These are phyloP conservation scores for Talaromyces ruber DNA, from an alignment of 495 filamentous ascomycete species.

Conservation along the genomic window DNA sequence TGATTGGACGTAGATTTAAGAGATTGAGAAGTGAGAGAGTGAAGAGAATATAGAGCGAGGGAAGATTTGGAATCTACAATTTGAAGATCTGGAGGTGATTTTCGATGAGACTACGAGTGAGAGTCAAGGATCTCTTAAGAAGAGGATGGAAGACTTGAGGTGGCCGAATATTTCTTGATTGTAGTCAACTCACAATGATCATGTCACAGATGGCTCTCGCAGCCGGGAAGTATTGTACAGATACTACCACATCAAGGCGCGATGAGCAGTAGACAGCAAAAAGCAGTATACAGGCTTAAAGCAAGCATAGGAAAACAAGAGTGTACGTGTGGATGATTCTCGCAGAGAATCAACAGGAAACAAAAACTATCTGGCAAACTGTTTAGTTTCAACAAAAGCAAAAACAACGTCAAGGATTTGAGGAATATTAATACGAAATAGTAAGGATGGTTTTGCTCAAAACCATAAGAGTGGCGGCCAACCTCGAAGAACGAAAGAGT, in stretches of 20 bases:
- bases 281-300: slow-evolving; percentile 11
- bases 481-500: slow-evolving; percentile 35
- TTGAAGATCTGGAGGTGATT: no score
- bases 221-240: slow-evolving; percentile 8
- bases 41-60: neutral
- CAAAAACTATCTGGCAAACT: slow-evolving; percentile 14
- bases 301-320: slow-evolving; percentile 8
- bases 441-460: slow-evolving; percentile 16
- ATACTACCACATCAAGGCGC: slow-evolving; percentile 11
- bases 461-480: slow-evolving; percentile 30
- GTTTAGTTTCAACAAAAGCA: slow-evolving; percentile 6
- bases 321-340: slow-evolving; percentile 3
- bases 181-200: slow-evolving; percentile 24
- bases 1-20: neutral
- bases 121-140: neutral
- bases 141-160: slow-evolving; percentile 20
- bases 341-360: slow-evolving; percentile 11
- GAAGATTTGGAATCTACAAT: no score
- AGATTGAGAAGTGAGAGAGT: neutral
- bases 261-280: slow-evolving; percentile 11
- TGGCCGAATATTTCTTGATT: slow-evolving; percentile 27
- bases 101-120: neutral
- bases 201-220: slow-evolving; percentile 9
- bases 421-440: slow-evolving; percentile 22
- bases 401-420: slow-evolving; percentile 13